phyloP scores from a whole-genome alignment of 2,329 filamentous ascomycete species.

The Hortaea werneckii region DNA sequence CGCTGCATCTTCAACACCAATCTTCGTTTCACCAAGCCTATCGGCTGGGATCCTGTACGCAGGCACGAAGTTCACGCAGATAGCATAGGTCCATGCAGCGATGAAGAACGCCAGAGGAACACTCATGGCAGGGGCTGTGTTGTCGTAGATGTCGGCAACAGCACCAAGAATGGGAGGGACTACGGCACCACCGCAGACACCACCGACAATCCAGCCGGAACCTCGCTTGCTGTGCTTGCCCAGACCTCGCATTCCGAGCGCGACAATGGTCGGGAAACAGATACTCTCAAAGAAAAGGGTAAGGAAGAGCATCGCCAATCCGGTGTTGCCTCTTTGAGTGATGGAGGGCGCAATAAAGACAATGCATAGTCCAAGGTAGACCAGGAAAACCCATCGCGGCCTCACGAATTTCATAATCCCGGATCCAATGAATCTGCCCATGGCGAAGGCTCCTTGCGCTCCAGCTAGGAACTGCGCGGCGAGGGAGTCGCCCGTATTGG shows the following conservation, averaged over 20 bases:
- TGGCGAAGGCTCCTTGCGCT: slow-evolving; percentile 61
- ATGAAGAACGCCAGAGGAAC: slow-evolving; percentile 50
- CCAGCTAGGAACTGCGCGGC: slow-evolving; percentile 64
- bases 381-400: slow-evolving; percentile 60
- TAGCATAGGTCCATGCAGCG: slow-evolving; percentile 36
- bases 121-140: slow-evolving; percentile 52
- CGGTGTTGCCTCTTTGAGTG: slow-evolving; percentile 40
- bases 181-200: slow-evolving; percentile 61
- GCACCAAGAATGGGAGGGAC: slow-evolving; percentile 63
- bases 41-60: slow-evolving; percentile 55
- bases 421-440: slow-evolving; percentile 60
- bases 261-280: slow-evolving; percentile 73
- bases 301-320: slow-evolving; percentile 47
- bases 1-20: slow-evolving; percentile 30
- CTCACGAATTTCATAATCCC: slow-evolving; percentile 57
- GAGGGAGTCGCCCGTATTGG: too few relatives aligned
- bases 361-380: slow-evolving; percentile 51
- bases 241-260: slow-evolving; percentile 65
- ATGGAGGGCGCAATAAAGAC: slow-evolving; percentile 48
- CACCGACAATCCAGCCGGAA: slow-evolving; percentile 61
- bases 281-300: slow-evolving; percentile 76
- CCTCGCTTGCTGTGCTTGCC: slow-evolving; percentile 70
- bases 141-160: slow-evolving; percentile 53
- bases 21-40: slow-evolving; percentile 36
- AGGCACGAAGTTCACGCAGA: slow-evolving; percentile 53